Evolutionary conservation across 2,329 filamentous ascomycete genomes (phyloP), one percentile per base, ranked within the genome.

Genomic region (Fusarium zealandicum): DNA sequence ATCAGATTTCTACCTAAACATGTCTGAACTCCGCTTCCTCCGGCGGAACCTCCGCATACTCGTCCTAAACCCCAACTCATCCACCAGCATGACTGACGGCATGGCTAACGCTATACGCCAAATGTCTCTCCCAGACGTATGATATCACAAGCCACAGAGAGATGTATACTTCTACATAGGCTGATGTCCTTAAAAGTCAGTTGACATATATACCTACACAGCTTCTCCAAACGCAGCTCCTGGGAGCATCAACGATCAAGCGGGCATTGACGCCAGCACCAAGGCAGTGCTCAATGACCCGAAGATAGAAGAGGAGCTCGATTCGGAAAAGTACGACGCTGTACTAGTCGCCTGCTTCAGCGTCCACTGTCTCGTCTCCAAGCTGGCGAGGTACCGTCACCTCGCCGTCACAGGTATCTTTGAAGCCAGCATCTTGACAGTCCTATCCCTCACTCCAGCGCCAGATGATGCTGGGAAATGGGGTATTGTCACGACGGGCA

Each of bases 331-430:
- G 22, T 85, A 90, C 71, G 87, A 95, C 68, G 92, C 82, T n/a
- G 87, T 96, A 57, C 81, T 97, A 1, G 82, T 97, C 2, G 92
- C 92, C 16, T 97, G 93, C 76, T 98, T 91, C 76, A 95, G 90
- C 54, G 85, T 89, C 1, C 92, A 97, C 69, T 86, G 89, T 0
- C 81, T 97, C 0, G 90, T 96, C 0, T 72, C 78, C 0, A 72
- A 80, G 41, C 75, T 96, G 12, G 72, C 77, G 11, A 59, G 69
- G 1, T 53, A 66, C 71, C 45, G 73, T 22, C 56, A 65, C 16
- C 56, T 66, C 5, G 60, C 69, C 6, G 66, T 75, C 11, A 73
- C 66, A 6, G 93, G 93, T 6, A 96, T 98, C 50, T 95, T 97
- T 68, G 93, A 97, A 73, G 89, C 92, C 1, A 91, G 88, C 66